phyloP scores from a whole-genome alignment of 164 flowering plant genomes.

The Vitis labrusca region DNA sequence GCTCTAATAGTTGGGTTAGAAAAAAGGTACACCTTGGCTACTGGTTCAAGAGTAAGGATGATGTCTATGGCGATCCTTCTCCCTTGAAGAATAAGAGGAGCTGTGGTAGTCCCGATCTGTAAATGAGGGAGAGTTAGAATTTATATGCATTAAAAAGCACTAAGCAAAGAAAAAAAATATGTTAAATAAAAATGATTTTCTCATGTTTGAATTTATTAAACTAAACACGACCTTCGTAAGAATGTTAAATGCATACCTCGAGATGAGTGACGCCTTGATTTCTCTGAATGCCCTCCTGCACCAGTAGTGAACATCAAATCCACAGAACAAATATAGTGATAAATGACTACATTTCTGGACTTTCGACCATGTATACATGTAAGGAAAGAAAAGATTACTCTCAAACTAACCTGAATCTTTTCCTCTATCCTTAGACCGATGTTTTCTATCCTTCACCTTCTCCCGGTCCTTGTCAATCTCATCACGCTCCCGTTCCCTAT shows the following conservation, averaged over 20 bases:
- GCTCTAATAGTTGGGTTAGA: no score
- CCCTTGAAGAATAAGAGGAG: constrained; percentile 69
- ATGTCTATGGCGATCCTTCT: constrained; percentile 81
- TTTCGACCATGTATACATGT: no score
- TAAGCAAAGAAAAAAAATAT: no score
- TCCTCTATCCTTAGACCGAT: constrained; percentile 68
- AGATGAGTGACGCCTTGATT: constrained; percentile 70
- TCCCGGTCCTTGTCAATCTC: constrained; percentile 61
- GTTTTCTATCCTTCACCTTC: constrained; percentile 56
- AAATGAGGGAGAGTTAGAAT: constrained; percentile 1
- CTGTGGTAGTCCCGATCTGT: constrained; percentile 68
- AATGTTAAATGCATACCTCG: constrained; percentile 47
- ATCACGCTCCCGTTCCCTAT: constrained; percentile 55
- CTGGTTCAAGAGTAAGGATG: constrained; percentile 32
- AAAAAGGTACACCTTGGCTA: not conserved
- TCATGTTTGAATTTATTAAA: not conserved
- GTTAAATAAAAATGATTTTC: no score
- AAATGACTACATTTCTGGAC: no score
- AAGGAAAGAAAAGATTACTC: not conserved
- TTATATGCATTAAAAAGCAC: not conserved
- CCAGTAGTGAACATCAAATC: not conserved
- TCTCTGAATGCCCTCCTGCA: constrained; percentile 66
- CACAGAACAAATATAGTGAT: not conserved
- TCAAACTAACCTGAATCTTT: constrained; percentile 39
- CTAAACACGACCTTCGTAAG: no score